Conservation (phyloP, 495 filamentous ascomycete species). For the Penicillium maclennaniae region DNA sequence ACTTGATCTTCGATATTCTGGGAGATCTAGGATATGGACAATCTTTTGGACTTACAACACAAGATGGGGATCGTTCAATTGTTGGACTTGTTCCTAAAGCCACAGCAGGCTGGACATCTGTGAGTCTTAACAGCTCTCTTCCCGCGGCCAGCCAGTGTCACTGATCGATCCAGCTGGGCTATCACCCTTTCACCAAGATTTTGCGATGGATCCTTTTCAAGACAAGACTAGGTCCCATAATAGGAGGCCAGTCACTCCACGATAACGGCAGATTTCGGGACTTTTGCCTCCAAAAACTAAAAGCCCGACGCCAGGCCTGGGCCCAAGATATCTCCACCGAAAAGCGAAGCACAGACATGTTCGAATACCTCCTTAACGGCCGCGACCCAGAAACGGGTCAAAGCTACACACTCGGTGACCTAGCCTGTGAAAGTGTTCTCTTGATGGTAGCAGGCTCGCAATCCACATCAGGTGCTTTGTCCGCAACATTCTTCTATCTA, state of each 20-base stretch:
- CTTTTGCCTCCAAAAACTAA: too few species aligned
- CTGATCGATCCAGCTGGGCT: not conserved
- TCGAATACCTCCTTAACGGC: constrained; percentile 58
- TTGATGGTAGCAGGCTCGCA: constrained; percentile 26
- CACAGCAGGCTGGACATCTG: not conserved
- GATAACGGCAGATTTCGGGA: too few species aligned
- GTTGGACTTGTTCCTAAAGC: not conserved
- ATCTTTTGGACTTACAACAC: not conserved
- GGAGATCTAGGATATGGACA: not conserved
- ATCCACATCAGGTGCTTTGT: too few species aligned
- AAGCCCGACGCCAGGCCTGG: too few species aligned
- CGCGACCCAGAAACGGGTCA: constrained; percentile 56
- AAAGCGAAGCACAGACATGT: constrained; percentile 42
- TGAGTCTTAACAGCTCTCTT: not conserved
- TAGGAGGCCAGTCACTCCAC: too few species aligned
- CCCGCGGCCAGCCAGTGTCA: too few species aligned
- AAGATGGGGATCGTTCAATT: not conserved
- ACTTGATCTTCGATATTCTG: not conserved
- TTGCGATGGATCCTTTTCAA: not conserved
- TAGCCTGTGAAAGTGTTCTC: constrained; percentile 56
- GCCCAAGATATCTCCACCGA: too few species aligned
- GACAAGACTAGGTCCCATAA: not conserved
- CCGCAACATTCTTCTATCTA: constrained; percentile 20
- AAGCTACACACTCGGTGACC: constrained; percentile 52
- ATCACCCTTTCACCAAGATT: not conserved